Evolutionary conservation across 495 filamentous ascomycete genomes (phyloP), one percentile per base, ranked within the genome.

Genomic region (Penicillium ucsense): DNA sequence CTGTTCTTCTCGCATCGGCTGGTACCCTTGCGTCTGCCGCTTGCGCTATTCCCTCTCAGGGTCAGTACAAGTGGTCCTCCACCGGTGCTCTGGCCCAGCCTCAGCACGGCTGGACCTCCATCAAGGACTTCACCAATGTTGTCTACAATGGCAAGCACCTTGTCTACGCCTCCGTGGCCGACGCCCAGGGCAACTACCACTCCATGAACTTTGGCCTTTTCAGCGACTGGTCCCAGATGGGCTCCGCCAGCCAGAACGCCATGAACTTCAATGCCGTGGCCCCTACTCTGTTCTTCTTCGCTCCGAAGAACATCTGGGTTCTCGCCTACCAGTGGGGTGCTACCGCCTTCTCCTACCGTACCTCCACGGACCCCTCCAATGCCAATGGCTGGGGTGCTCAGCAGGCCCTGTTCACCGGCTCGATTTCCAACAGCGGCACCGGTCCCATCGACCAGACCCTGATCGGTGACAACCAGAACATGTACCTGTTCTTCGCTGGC

Each of bases 401-500:
- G 32, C 63, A 79, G 45, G 42, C 75, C 3, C 75, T 84, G 35
- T 83, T 79, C 60, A 61, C 68, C 3, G 79, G 79, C 33, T 70
- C 51, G 30, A 76, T 82, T 55, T 49, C 72, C 3, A 66, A 54
- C 55, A 72, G 72, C 6, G 53, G 57, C 56, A 76, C 70, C 1
- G 75, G 76, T 3, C 49, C 57, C 8, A 79, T 84, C 58, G 81
- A 83, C 57, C 78, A 80, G 60, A 55, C 53, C 5, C 9, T 55
- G 7, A 55, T 55, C 35, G 76, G 72, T 45, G 81, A 83, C 63
- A 57, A 52, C 44, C 61, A 54, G 3, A 69, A 72, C 53, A 81
- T 82, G 74, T 82, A 81, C 51, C 70, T 83, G 0, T 84, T 83
- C 72, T 84, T 82, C 43, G 68, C 74, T 0, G 81, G 79, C 4